Base-by-base conservation (phyloP, 2,329 filamentous ascomycete genomes). In the Didymella arachidicola region DNA sequence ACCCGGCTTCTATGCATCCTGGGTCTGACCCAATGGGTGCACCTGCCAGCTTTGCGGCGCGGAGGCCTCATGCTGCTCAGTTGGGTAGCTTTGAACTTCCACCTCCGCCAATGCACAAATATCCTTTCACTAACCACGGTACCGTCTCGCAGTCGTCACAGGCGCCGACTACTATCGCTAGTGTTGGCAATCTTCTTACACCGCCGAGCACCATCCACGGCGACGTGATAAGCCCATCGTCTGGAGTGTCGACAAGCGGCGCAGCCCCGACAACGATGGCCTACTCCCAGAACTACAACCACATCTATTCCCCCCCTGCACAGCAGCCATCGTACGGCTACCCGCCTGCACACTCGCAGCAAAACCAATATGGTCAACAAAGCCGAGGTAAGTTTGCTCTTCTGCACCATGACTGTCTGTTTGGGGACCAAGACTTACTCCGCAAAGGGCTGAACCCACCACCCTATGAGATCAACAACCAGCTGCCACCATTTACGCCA, bases 21-120 rank as follows among this genome's bases (percentile, higher is more conserved):
- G 82, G 83, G 73, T 78, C 86, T 72, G 85, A 88, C 76, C 80
- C 80, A 75, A 83, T 88, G 80, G 83, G 83, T 76, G 80, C 82
- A 70, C 82, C 85, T 68, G 82, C 84, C 73, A 89, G 89, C 79
- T 87, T 93, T 74, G 86, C 88, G 67, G 84, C 88, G 76, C 86
- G 90, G 71, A 86, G 89, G 77, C 86, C 87, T 72, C 89, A 89
- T 71, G 87, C 89, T 62, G 86, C 85, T 57, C 84, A 85, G 68
- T 83, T 93, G 62, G 89, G 89, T 57, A 84, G 79, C 66, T 91
- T 91, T 72, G 87, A 90, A 71, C 84, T 92, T 49, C 64, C 73
- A 50, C 86, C 88, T 53, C 87, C 87, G 66, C 83, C 85, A 49
- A 79, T 84, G 70, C 73, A 84, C 68, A 86, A 86, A 73, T 85